phyloP scores from a whole-genome alignment of 2,329 filamentous ascomycete genomes.

The Penicillium aurantiogriseum region DNA sequence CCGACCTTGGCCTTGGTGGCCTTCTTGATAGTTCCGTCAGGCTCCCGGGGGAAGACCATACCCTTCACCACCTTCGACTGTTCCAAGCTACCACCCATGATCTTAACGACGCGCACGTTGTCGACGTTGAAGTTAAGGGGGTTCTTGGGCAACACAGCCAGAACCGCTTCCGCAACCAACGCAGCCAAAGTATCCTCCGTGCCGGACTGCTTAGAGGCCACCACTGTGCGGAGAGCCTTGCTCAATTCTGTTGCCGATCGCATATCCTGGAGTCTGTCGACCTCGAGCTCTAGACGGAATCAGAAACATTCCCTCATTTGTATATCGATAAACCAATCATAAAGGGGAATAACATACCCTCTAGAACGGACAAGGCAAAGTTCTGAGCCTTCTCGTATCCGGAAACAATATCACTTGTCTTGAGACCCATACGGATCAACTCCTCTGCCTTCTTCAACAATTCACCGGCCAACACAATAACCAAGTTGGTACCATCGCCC shows the following conservation, averaged over 20 bases:
- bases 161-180: constrained; percentile 78
- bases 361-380: constrained; percentile 78
- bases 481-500: constrained; percentile 96
- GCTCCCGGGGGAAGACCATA: constrained; percentile 97
- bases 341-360: constrained; percentile 53
- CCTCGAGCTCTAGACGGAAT: constrained; percentile 64
- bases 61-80: constrained; percentile 94
- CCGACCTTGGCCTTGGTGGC: constrained; percentile 90
- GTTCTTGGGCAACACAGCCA: constrained; percentile 93
- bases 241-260: constrained; percentile 77
- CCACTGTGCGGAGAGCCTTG: constrained; percentile 93
- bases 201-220: constrained; percentile 95
- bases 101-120: constrained; percentile 98
- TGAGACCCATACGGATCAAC: constrained; percentile 90
- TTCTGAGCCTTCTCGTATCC: constrained; percentile 95
- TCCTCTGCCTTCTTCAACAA: constrained; percentile 96
- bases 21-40: constrained; percentile 90
- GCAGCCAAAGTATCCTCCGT: constrained; percentile 84
- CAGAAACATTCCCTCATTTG: constrained; percentile 9
- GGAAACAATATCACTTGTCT: constrained; percentile 94
- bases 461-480: constrained; percentile 93
- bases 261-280: constrained; percentile 87
- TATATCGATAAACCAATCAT: neutral
- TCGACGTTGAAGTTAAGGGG: constrained; percentile 96
- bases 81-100: constrained; percentile 94